phyloP scores from a whole-genome alignment of 768 basidiomycete species.

The Termitomyces heimii region DNA sequence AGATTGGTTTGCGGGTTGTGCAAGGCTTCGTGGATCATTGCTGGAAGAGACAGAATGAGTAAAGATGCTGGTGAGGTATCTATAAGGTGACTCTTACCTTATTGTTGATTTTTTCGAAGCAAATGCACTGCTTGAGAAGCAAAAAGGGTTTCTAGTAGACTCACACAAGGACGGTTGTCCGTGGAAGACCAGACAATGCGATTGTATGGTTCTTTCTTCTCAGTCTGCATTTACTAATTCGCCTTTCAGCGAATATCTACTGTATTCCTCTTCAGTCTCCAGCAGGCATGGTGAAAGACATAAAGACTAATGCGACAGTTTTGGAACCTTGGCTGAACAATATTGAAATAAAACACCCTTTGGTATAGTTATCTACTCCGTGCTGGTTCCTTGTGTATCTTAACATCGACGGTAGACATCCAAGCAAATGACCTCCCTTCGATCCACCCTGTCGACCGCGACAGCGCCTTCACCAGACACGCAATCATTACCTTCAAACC shows the following conservation, averaged over 20 bases:
- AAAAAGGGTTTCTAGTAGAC: constrained; percentile 55
- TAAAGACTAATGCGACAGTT: constrained; percentile 47
- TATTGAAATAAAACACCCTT: constrained; percentile 63
- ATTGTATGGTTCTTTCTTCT: constrained; percentile 41
- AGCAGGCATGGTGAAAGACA: constrained; percentile 49
- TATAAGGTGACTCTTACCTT: constrained; percentile 15
- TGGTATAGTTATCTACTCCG: constrained; percentile 35
- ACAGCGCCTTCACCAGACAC: constrained; percentile 20
- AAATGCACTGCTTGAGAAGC: constrained; percentile 68
- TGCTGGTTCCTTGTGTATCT: not conserved
- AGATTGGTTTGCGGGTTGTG: constrained; percentile 71
- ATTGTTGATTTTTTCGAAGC: constrained; percentile 36
- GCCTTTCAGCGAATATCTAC: constrained; percentile 54
- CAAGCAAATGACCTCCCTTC: constrained; percentile 49
- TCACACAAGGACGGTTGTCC: constrained; percentile 81
- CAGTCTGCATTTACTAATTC: not conserved
- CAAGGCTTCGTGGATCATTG: constrained; percentile 67
- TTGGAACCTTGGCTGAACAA: constrained; percentile 49
- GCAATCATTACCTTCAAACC: not conserved
- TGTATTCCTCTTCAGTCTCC: constrained; percentile 70
- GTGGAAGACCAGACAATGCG: constrained; percentile 78
- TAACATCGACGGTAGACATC: constrained; percentile 36
- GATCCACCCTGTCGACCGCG: constrained; percentile 31
- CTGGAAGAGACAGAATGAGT: constrained; percentile 61
- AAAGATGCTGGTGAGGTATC: constrained; percentile 67